phyloP scores from a whole-genome alignment of 306 rosid genomes.

The Ceratonia siliqua region DNA sequence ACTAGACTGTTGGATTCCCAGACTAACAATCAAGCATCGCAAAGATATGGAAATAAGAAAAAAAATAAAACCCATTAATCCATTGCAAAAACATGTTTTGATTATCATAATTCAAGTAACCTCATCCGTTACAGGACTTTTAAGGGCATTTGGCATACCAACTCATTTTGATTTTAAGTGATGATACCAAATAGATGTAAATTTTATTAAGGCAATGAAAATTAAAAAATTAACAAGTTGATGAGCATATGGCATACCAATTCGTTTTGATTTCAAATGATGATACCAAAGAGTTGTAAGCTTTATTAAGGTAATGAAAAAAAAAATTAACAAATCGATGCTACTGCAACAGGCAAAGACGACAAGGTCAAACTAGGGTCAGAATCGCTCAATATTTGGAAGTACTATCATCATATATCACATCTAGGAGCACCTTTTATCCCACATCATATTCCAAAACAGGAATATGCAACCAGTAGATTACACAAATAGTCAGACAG shows the following conservation, averaged over 20 bases:
- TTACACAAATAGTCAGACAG: background rate
- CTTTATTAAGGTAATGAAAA: background rate
- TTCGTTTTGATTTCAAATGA: background rate
- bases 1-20: slow-evolving; percentile 5
- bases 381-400: background rate
- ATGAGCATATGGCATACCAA: background rate
- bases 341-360: background rate
- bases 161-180: slow-evolving; percentile 13
- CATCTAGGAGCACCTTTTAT: background rate
- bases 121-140: background rate
- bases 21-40: background rate
- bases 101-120: background rate
- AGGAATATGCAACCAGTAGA: background rate
- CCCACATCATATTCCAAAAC: background rate
- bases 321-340: background rate
- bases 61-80: background rate
- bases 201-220: background rate
- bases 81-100: background rate
- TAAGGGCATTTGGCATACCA: background rate
- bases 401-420: background rate
- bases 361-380: background rate
- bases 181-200: slow-evolving; percentile 19
- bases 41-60: background rate
- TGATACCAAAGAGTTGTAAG: background rate
- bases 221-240: background rate